Evolutionary conservation across 495 filamentous ascomycete species (phyloP), one percentile per base, ranked within the genome.

Genomic region (Astrocystis sublimbata): DNA sequence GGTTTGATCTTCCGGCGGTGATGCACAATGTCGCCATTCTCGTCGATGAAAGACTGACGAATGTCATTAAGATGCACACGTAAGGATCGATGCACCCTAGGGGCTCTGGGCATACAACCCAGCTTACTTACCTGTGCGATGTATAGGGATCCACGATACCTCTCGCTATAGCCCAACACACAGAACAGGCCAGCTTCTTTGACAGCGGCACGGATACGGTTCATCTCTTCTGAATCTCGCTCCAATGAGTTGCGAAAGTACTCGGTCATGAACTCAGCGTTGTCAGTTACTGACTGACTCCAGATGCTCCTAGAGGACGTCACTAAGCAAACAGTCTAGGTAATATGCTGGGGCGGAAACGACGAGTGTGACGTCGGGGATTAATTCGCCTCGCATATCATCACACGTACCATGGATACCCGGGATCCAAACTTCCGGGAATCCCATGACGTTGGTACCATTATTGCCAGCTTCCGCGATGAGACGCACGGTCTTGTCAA

Each of bases 341-440:
- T n/a, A n/a, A n/a, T n/a, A n/a, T n/a, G n/a, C n/a, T n/a, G n/a
- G n/a, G n/a, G n/a, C n/a, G n/a, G n/a, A n/a, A n/a, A n/a, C n/a
- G n/a, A n/a, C n/a, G n/a, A n/a, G n/a, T n/a, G n/a, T n/a, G n/a
- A n/a, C n/a, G n/a, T n/a, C n/a, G n/a, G n/a, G n/a, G n/a, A n/a
- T n/a, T n/a, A n/a, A n/a, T n/a, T n/a, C n/a, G 9, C 1, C 38
- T n/a, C 9, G 17, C 17, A n/a, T 30, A 13, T 13, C 72, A 85
- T 83, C 83, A 87, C 26, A 86, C 82, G 81, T 82, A 86, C 0
- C 62, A 68, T 8, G 83, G 84, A 68, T 85, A 87, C 15, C 85
- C 84, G 0, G 81, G 77, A 86, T 75, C 76, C 77, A 87, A 36
- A 71, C 74, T 67, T 87, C 83, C 2, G 83, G 78, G 62, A 88